phyloP scores from a whole-genome alignment of 495 filamentous ascomycete species.

The Astrothelium macrocarpum region DNA sequence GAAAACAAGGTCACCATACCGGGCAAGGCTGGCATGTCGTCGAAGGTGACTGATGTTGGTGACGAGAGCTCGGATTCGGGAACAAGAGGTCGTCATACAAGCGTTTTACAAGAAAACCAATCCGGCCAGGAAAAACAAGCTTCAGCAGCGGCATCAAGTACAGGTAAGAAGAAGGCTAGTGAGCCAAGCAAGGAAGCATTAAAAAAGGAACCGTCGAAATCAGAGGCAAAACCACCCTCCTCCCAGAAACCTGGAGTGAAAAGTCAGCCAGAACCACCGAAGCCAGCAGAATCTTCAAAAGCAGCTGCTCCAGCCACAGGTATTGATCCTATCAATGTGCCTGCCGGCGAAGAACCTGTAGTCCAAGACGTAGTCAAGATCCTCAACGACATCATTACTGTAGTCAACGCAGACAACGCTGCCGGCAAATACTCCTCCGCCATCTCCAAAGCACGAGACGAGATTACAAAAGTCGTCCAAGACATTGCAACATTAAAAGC shows the following conservation, averaged over 20 bases:
- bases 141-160: neutral
- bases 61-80: conserved; percentile 22
- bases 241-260: neutral
- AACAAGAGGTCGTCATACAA: conserved; percentile 26
- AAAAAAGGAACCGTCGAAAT: conserved; percentile 29
- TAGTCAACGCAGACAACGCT: conserved; percentile 74
- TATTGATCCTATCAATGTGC: conserved; percentile 65
- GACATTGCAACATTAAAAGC: conserved; percentile 65
- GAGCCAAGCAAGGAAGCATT: conserved; percentile 31
- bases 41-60: conserved; percentile 58
- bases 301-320: conserved; percentile 42
- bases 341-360: conserved; percentile 68
- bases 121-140: conserved; percentile 7
- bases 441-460: conserved; percentile 71
- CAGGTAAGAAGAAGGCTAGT: conserved; percentile 33
- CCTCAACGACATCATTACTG: conserved; percentile 87
- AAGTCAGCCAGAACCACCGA: conserved; percentile 1
- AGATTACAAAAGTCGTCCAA: conserved; percentile 63
- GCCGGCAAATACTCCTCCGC: conserved; percentile 62
- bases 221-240: conserved; percentile 17
- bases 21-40: conserved; percentile 73
- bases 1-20: conserved; percentile 73
- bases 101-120: conserved; percentile 25
- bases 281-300: conserved; percentile 17
- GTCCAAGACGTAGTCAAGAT: conserved; percentile 92